A percentile compares a stretch with the other conserved stretches of the same genome.
phyloP scores from a whole-genome alignment of 1,284 basidiomycete genomes.

The Heterobasidion annosum region DNA sequence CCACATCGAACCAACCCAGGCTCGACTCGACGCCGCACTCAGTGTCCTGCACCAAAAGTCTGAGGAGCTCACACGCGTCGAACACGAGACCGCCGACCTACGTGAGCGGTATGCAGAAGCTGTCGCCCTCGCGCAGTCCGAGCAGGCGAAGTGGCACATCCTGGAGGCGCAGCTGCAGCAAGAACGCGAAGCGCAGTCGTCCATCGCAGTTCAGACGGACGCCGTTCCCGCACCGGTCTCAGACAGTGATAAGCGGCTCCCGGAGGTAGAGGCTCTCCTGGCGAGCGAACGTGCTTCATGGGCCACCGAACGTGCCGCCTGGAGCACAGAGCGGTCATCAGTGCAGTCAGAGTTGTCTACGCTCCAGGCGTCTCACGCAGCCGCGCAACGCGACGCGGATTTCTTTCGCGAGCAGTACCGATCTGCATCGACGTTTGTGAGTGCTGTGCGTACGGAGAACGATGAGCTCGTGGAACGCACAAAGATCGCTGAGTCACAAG shows the following conservation, averaged over 20 bases:
- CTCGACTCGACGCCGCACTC: background rate
- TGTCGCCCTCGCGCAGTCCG: background rate
- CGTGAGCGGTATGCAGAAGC: background rate
- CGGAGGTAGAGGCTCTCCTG: background rate
- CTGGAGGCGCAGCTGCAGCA: background rate
- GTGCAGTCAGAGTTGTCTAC: background rate
- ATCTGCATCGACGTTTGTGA: constrained; percentile 38
- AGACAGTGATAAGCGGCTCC: background rate
- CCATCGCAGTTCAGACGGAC: background rate
- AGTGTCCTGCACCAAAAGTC: constrained; percentile 1
- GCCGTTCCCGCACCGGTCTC: background rate
- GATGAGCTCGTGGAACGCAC: constrained; percentile 37
- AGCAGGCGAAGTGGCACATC: background rate
- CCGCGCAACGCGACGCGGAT: constrained; percentile 35
- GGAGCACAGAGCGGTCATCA: constrained; percentile 1
- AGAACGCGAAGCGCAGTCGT: too few relatives aligned
- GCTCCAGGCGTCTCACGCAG: constrained; percentile 5
- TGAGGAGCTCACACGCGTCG: background rate
- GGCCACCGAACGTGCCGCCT: constrained; percentile 5
- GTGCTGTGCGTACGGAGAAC: constrained; percentile 36
- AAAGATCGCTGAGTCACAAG: constrained; percentile 40
- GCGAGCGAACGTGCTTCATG: constrained; percentile 2
- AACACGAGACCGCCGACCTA: background rate
- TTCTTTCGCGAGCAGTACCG: constrained; percentile 45
- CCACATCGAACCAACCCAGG: background rate